These are phyloP conservation scores for Sideroxylon spinosum DNA, from an alignment of 179 eudicot species.

Conservation along the genomic window DNA sequence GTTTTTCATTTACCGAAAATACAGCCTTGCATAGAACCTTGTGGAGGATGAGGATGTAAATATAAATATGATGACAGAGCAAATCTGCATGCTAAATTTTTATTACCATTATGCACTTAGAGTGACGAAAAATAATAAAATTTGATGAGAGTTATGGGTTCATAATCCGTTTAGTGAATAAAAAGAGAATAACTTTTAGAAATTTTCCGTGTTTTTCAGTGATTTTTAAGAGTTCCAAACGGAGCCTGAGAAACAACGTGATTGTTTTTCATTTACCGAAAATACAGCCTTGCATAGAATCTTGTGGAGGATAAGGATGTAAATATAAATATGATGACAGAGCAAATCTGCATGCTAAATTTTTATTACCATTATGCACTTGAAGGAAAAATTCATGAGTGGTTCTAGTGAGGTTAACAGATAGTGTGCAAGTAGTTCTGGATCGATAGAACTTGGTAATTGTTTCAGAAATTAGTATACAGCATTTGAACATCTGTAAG, in stretches of 20 bases:
- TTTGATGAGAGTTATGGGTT: too few species aligned
- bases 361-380: not conserved
- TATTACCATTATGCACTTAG: too few species aligned
- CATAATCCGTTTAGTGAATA: too few species aligned
- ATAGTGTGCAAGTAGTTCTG: not conserved
- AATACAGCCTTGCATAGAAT: not conserved
- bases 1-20: not conserved
- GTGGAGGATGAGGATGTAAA: not conserved
- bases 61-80: too few species aligned
- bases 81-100: not conserved
- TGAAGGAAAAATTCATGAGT: not conserved
- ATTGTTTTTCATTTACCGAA: not conserved
- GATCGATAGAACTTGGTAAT: not conserved
- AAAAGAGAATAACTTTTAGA: too few species aligned
- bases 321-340: too few species aligned
- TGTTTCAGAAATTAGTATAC: not conserved
- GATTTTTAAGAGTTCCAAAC: too few species aligned
- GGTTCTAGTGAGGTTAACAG: not conserved
- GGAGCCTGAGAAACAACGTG: not conserved
- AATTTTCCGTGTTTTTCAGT: too few species aligned
- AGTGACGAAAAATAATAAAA: too few species aligned
- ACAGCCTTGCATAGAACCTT: not conserved
- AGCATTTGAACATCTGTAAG: not conserved
- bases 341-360: not conserved
- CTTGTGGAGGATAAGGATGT: not conserved